Percentiles rank a stretch among this genome's conserved stretches.
Evolutionary conservation across 306 rosid species (phyloP).

Genomic region (Rubus idaeus): DNA sequence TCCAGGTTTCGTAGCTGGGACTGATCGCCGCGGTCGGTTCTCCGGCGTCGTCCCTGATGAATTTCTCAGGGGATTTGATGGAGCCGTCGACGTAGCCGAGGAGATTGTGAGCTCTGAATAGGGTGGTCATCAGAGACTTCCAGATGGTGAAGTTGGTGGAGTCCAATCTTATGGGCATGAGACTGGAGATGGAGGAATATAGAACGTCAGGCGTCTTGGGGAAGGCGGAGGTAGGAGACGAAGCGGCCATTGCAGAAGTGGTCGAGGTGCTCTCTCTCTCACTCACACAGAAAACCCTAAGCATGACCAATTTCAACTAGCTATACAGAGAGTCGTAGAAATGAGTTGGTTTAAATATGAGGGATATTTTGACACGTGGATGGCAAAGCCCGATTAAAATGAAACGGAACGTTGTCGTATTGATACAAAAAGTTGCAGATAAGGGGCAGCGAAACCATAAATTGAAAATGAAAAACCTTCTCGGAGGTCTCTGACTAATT

Average conservation of each 20-base stretch:
- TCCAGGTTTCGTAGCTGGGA: background rate
- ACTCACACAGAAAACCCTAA: background rate
- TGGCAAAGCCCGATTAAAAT: background rate
- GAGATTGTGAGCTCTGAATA: background rate
- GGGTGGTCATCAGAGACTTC: background rate
- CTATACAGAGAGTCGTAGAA: background rate
- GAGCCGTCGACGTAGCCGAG: constrained; percentile 7
- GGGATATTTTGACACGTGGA: background rate
- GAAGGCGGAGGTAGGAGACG: background rate
- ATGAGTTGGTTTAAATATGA: background rate
- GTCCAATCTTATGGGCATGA: background rate
- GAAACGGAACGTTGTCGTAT: background rate
- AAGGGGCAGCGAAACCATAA: background rate
- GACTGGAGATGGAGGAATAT: background rate
- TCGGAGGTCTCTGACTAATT: background rate
- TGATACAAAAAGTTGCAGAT: background rate
- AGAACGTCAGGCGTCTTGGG: background rate
- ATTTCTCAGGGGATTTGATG: background rate
- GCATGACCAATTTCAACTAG: background rate
- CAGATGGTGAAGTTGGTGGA: background rate
- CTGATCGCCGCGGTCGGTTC: background rate
- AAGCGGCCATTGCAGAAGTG: background rate
- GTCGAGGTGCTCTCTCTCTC: background rate
- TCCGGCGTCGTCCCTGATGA: background rate
- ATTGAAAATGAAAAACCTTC: background rate